Conservation (phyloP, 78 protist species). For the Guillardia theta region DNA sequence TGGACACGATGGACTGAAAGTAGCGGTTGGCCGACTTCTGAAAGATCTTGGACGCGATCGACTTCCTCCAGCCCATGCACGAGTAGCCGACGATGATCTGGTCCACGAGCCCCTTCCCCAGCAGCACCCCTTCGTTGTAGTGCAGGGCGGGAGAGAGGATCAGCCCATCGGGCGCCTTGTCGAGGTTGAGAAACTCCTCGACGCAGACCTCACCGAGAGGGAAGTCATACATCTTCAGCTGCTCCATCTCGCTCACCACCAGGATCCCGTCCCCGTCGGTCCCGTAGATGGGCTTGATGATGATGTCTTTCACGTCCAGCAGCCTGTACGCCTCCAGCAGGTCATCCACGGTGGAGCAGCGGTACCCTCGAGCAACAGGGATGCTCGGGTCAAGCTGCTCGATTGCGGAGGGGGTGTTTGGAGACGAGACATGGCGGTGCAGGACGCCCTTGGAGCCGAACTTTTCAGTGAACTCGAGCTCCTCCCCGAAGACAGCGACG, state of each 20-base stretch:
- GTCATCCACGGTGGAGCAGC: not conserved
- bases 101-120: not conserved
- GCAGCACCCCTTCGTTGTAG: not conserved
- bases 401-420: not conserved
- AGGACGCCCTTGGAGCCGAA: not conserved
- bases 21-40: not conserved
- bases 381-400: not conserved
- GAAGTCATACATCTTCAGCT: constrained; percentile 32
- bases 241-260: not conserved
- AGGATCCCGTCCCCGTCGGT: not conserved
- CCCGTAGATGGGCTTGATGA: not conserved
- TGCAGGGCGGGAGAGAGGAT: constrained; percentile 14
- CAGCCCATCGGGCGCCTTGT: constrained; percentile 25
- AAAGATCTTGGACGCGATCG: not conserved
- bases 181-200: not conserved
- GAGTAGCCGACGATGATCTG: not conserved
- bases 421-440: not conserved
- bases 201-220: not conserved
- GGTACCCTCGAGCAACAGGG: not conserved
- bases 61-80: not conserved
- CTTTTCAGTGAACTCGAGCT: not conserved
- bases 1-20: not conserved
- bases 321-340: not conserved
- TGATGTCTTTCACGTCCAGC: not conserved
- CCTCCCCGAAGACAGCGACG: not conserved